phyloP scores from a whole-genome alignment of 768 basidiomycete genomes.

The Suillus clintonianus region DNA sequence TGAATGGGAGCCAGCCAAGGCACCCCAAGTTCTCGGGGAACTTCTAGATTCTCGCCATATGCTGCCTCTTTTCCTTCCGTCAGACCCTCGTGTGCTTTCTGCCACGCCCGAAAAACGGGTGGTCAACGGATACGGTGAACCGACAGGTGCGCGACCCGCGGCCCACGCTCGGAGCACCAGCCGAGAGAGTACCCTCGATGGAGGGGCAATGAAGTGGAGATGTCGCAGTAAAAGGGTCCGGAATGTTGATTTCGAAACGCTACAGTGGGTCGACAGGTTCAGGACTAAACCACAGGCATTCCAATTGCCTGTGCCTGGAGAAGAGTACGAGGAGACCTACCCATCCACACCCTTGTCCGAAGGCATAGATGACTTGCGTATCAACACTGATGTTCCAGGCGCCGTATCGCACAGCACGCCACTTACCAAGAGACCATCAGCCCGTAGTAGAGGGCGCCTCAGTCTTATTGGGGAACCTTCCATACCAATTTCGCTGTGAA shows the following conservation, averaged over 20 bases:
- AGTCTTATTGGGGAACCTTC: constrained; percentile 42
- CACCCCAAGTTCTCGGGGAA: constrained; percentile 86
- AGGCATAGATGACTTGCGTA: constrained; percentile 34
- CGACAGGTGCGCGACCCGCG: neutral
- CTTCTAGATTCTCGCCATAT: constrained; percentile 90
- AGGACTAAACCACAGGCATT: constrained; percentile 52
- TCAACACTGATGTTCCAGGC: constrained; percentile 39
- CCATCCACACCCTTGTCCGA: constrained; percentile 31
- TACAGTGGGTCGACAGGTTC: constrained; percentile 74
- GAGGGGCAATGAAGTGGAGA: constrained; percentile 56
- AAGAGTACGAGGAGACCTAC: constrained; percentile 38
- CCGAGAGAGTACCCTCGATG: constrained; percentile 36
- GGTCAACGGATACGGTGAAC: constrained; percentile 22
- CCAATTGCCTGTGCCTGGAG: constrained; percentile 42
- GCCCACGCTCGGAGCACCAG: constrained; percentile 40
- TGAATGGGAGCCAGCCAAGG: constrained; percentile 74
- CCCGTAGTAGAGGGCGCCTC: constrained; percentile 53
- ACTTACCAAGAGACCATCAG: constrained; percentile 68
- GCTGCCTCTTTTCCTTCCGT: constrained; percentile 85
- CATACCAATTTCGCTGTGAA: constrained; percentile 11
- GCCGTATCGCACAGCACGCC: constrained; percentile 42
- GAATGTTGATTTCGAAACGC: constrained; percentile 55
- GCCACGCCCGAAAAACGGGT: constrained; percentile 55
- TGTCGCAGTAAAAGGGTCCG: constrained; percentile 61
- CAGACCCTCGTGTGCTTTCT: constrained; percentile 75